These are phyloP conservation scores for Tarenaya hassleriana DNA, from an alignment of 345 rosid species.

Conservation along the genomic window DNA sequence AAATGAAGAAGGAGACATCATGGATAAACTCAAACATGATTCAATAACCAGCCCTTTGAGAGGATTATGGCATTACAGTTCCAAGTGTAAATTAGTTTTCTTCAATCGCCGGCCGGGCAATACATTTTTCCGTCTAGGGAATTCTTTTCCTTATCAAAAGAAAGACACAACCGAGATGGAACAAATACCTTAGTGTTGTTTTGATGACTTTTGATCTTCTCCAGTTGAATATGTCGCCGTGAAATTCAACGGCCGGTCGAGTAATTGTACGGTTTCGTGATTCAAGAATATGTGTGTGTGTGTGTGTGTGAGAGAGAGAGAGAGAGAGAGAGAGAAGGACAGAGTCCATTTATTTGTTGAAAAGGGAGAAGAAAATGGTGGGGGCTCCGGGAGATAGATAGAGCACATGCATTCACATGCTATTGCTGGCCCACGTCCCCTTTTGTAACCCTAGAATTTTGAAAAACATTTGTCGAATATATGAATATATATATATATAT, in stretches of 20 bases:
- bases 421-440: slow-evolving; percentile 38
- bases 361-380: slow-evolving; percentile 38
- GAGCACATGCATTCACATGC: slow-evolving; percentile 87
- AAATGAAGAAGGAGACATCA: slow-evolving; percentile 6
- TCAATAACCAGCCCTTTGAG: too few species aligned
- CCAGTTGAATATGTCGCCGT: slow-evolving; percentile 11
- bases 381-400: slow-evolving; percentile 55
- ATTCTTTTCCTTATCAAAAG: background rate
- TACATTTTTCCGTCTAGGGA: too few species aligned
- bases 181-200: slow-evolving; percentile 24
- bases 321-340: too few species aligned
- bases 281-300: too few species aligned
- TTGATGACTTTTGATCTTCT: background rate
- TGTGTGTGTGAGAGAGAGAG: slow-evolving; percentile 8
- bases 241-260: slow-evolving; percentile 19
- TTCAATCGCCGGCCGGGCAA: too few species aligned
- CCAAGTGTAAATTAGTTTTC: too few species aligned
- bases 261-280: background rate
- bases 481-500: too few species aligned
- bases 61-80: too few species aligned
- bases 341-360: slow-evolving; percentile 42
- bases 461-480: too few species aligned
- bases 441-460: too few species aligned
- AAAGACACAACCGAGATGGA: background rate
- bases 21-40: too few species aligned